Percentiles rank a stretch among this genome's conserved stretches.
These are phyloP conservation scores for Hibiscus tridactylites DNA, from an alignment of 345 rosid genomes.

Conservation along the genomic window DNA sequence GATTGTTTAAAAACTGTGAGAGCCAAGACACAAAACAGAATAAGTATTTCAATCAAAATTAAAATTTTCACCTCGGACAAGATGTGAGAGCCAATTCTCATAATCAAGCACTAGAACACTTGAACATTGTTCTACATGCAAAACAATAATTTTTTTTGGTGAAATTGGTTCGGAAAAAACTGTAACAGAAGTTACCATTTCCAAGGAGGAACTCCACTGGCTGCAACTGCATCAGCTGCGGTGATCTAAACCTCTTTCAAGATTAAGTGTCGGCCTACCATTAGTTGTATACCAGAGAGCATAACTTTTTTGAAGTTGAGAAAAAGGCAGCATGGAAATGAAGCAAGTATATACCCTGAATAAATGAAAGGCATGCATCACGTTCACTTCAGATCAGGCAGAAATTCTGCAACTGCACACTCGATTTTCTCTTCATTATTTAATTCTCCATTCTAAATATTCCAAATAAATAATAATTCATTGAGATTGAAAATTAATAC, in stretches of 20 bases:
- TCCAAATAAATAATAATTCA: neutral
- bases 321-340: slow-evolving; percentile 8
- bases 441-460: neutral
- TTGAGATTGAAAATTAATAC: neutral
- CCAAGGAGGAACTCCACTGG: slow-evolving; percentile 86
- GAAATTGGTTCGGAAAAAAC: slow-evolving; percentile 7
- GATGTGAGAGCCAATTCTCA: neutral
- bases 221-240: slow-evolving; percentile 73
- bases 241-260: slow-evolving; percentile 86
- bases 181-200: slow-evolving; percentile 38
- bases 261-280: slow-evolving; percentile 78
- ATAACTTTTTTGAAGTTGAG: slow-evolving; percentile 10
- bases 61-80: slow-evolving; percentile 5
- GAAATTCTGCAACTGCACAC: neutral
- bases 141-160: neutral
- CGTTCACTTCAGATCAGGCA: neutral
- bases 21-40: slow-evolving; percentile 3
- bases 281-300: slow-evolving; percentile 44
- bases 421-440: neutral
- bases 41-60: neutral
- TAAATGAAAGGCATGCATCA: neutral
- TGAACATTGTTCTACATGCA: slow-evolving; percentile 5
- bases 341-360: neutral
- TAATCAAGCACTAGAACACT: neutral
- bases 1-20: too few species aligned